A percentile compares a stretch with the other conserved stretches of the same genome.
Evolutionary conservation across 495 filamentous ascomycete species (phyloP).

Genomic region (Sporormia fimetaria): DNA sequence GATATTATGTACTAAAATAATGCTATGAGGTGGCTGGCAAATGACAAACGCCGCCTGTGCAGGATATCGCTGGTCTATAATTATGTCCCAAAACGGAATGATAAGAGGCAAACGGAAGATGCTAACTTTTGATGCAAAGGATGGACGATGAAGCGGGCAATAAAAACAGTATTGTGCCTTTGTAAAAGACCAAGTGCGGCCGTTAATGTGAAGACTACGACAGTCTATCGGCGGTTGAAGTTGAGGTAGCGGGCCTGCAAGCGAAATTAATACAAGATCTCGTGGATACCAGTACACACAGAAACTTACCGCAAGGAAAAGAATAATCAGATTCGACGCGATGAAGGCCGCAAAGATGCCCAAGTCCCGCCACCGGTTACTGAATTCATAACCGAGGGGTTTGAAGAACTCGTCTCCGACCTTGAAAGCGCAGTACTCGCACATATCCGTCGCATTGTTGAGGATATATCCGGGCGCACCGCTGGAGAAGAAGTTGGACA

Average conservation of each 20-base stretch:
- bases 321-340: constrained; percentile 61
- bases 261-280: neutral
- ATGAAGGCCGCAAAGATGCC: constrained; percentile 66
- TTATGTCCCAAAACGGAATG: no score
- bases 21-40: no score
- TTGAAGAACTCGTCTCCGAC: constrained; percentile 69
- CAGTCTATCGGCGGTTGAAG: constrained; percentile 48
- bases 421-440: constrained; percentile 67
- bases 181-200: no score
- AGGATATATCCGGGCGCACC: constrained; percentile 60
- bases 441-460: constrained; percentile 48
- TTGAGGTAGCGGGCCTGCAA: constrained; percentile 50
- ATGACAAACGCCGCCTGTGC: no score
- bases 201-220: neutral
- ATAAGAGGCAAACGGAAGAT: no score
- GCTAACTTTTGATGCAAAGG: no score
- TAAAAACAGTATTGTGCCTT: no score
- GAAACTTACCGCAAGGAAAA: constrained; percentile 55
- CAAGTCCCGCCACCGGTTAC: constrained; percentile 64
- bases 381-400: constrained; percentile 50
- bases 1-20: no score
- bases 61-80: no score
- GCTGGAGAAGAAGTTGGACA: constrained; percentile 51
- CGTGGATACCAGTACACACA: constrained; percentile 23
- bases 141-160: no score